Percentiles rank a stretch among this genome's conserved stretches.
phyloP scores from a whole-genome alignment of 2,329 filamentous ascomycete species.

The Intubia oerlemansii region DNA sequence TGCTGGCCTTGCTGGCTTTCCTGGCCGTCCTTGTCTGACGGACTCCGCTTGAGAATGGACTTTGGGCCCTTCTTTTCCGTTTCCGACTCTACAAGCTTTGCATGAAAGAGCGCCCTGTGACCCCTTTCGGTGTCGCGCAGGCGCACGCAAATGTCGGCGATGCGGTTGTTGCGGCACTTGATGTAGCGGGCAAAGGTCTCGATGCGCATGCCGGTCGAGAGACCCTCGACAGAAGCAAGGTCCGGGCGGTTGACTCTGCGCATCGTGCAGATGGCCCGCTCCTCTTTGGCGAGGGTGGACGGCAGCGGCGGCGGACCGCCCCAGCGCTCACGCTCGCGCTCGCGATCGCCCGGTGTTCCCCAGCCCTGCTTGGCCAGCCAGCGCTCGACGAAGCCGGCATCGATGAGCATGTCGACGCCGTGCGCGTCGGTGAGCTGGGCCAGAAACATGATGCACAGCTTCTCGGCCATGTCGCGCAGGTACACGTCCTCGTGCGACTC shows the following conservation, averaged over 20 bases:
- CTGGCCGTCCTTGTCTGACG: no score
- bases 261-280: no score
- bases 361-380: constrained; percentile 60
- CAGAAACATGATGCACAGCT: constrained; percentile 35
- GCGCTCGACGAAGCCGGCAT: constrained; percentile 44
- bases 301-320: no score
- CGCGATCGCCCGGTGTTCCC: no score
- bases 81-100: no score
- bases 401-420: constrained; percentile 32
- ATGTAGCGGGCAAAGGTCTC: constrained; percentile 31
- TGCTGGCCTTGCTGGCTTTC: no score
- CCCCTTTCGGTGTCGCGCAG: constrained; percentile 29
- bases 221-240: background rate
- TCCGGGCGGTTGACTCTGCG: no score
- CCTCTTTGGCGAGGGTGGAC: constrained; percentile 11
- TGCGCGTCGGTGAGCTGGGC: constrained; percentile 37
- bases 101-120: constrained; percentile 24
- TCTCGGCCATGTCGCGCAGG: constrained; percentile 38
- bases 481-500: constrained; percentile 40
- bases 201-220: constrained; percentile 11
- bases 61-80: no score
- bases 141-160: constrained; percentile 28
- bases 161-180: constrained; percentile 26
- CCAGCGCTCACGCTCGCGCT: no score
- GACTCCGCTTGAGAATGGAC: no score